phyloP scores from a whole-genome alignment of 1,139 yeast genomes.

The Saccharomyces hybrid region DNA sequence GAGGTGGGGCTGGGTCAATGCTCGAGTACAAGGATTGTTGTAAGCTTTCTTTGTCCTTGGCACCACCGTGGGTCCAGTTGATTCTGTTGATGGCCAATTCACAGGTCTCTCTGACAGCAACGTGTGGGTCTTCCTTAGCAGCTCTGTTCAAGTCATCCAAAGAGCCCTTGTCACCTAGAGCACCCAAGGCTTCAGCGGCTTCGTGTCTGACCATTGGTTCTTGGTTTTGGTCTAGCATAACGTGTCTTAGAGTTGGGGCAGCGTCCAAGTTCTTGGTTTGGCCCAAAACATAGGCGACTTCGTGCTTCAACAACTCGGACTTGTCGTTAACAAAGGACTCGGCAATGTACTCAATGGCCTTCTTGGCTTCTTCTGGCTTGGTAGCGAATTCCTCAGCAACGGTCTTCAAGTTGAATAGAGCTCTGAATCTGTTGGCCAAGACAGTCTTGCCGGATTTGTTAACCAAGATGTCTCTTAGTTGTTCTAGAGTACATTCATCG shows the following conservation, averaged over 20 bases:
- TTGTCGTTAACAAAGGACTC: constrained; percentile 62
- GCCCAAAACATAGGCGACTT: constrained; percentile 96
- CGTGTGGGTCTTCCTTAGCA: constrained; percentile 61
- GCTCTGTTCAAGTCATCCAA: constrained; percentile 58
- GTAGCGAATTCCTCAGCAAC: constrained; percentile 56
- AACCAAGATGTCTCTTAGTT: constrained; percentile 59
- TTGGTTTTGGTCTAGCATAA: constrained; percentile 57
- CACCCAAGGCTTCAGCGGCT: constrained; percentile 98
- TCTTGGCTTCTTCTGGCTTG: constrained; percentile 45
- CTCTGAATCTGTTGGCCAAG: constrained; percentile 83
- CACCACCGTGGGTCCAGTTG: constrained; percentile 77
- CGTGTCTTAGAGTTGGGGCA: constrained; percentile 67
- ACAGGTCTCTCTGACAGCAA: constrained; percentile 93
- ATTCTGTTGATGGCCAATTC: constrained; percentile 94
- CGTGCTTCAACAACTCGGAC: constrained; percentile 93
- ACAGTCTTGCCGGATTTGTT: constrained; percentile 60
- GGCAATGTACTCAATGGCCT: constrained; percentile 78
- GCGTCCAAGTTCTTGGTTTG: constrained; percentile 82
- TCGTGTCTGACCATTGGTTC: constrained; percentile 97
- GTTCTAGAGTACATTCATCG: constrained; percentile 49
- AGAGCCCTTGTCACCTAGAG: constrained; percentile 79
- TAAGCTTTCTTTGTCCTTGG: constrained; percentile 53
- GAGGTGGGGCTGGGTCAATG: constrained; percentile 97
- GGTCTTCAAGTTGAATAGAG: constrained; percentile 81
- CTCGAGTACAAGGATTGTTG: constrained; percentile 75